phyloP scores from a whole-genome alignment of 495 filamentous ascomycete genomes.

The Hypomontagnella submonticulosa region DNA sequence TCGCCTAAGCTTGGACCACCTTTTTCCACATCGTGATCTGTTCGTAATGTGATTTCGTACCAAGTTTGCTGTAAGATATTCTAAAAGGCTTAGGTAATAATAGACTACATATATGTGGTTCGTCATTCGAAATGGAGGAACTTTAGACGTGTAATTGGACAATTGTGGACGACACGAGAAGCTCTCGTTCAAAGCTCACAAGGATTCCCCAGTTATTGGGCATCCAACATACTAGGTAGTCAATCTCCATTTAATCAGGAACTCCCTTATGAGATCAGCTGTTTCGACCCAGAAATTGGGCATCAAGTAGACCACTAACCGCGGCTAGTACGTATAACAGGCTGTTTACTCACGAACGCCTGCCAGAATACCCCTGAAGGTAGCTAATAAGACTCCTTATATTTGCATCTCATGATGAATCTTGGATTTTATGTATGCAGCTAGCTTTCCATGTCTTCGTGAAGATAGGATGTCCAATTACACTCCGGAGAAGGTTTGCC shows the following conservation, averaged over 20 bases:
- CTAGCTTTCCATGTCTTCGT: background rate
- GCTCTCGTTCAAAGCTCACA: too few relatives aligned
- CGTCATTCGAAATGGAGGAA: conserved; percentile 7
- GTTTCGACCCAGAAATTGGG: conserved; percentile 16
- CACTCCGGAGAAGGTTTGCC: background rate
- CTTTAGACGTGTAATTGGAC: conserved; percentile 19
- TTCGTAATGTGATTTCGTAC: conserved; percentile 24
- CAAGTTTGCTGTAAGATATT: conserved; percentile 8
- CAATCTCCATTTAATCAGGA: conserved; percentile 36
- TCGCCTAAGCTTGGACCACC: conserved; percentile 27
- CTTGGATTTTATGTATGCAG: background rate
- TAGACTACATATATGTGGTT: background rate
- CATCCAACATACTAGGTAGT: too few relatives aligned
- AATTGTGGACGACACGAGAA: conserved; percentile 10
- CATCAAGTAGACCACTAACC: conserved; percentile 22
- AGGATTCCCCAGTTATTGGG: conserved; percentile 11
- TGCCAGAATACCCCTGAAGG: conserved; percentile 12
- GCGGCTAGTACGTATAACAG: background rate
- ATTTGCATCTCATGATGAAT: background rate
- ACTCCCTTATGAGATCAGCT: conserved; percentile 20
- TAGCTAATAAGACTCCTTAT: conserved; percentile 7
- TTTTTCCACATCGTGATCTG: conserved; percentile 6
- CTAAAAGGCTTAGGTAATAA: conserved; percentile 21
- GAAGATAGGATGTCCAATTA: conserved; percentile 28
- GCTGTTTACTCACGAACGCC: conserved; percentile 23